Percentiles rank a stretch among this genome's conserved stretches.
Conservation (phyloP, 2,329 filamentous ascomycete genomes). For the Sporothrix phasma region DNA sequence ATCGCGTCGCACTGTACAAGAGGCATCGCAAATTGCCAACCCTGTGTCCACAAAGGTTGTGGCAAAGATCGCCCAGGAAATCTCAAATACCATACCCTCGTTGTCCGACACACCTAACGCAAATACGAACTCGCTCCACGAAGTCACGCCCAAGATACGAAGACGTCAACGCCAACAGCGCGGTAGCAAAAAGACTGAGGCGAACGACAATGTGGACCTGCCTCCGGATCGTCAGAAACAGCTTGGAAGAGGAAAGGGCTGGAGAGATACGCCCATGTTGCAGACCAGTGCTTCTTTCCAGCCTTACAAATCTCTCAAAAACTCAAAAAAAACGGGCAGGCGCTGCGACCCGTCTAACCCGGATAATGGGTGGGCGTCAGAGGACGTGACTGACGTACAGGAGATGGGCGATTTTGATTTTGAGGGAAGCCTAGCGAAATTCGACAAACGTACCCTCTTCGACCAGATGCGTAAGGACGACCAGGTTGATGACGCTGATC, state of each 20-base stretch:
- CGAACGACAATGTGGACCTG: conserved; percentile 23
- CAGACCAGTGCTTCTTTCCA: conserved; percentile 54
- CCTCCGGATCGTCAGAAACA: conserved; percentile 18
- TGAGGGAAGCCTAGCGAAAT: conserved; percentile 77
- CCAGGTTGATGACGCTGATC: conserved; percentile 75
- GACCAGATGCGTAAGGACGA: conserved; percentile 86
- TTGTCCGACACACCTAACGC: background rate
- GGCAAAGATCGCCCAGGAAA: too few relatives aligned
- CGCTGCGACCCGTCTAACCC: conserved; percentile 28
- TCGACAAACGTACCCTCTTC: conserved; percentile 87
- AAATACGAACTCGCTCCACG: background rate
- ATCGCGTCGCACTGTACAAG: background rate
- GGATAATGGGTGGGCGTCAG: conserved; percentile 86
- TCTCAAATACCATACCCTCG: background rate
- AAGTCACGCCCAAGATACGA: background rate
- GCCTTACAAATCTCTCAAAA: conserved; percentile 53
- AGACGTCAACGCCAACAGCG: conserved; percentile 26
- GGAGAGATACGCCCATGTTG: conserved; percentile 50
- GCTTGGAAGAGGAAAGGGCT: conserved; percentile 40
- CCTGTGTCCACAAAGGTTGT: background rate
- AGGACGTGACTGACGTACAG: conserved; percentile 89
- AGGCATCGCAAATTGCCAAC: background rate
- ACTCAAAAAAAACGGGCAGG: conserved; percentile 43
- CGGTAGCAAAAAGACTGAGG: conserved; percentile 20
- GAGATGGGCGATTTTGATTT: conserved; percentile 95